Evolutionary conservation across 805 yeast species (phyloP), one percentile per base, ranked within the genome.

Genomic region (Pichia insulana): DNA sequence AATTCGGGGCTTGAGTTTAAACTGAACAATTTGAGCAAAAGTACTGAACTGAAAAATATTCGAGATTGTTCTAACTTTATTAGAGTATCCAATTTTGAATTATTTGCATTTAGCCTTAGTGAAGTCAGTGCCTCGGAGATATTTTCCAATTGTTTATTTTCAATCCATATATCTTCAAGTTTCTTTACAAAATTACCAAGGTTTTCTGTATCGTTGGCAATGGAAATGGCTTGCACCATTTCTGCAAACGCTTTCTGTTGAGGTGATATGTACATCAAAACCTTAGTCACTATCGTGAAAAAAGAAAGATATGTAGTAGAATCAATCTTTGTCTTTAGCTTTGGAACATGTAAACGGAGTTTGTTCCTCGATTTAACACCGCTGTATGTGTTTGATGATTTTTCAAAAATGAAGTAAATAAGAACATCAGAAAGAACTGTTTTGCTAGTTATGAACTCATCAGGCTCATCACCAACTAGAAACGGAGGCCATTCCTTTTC

Each of bases 401-500:
- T 68, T 50, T 82, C 85, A 50, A 70, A 79, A 1, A 81, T 68
- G 17, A 83, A 55, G 56, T 77, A 71, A 19, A 78, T 66, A 0
- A 89, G 74, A 2, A 85, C 74, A 45, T 79, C 72, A 27, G 80
- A 74, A 20, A 87, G 70, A 31, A 89, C 63, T 13, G 44, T 36
- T 25, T 41, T 41, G 12, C 19, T 16, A 10, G 63, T 54, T 76
- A 51, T 38, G 39, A 78, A 78, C 47, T 76, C 72, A 48, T 84
- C 76, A 7, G 44, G 46, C n/a, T 37, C 40, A 18, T 80, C 66
- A 53, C 86, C 95, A 37, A 76, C 57, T 2, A 88, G 59, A 87
- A 95, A 89, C 0, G 96, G 94, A 2, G 96, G 96, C 97, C 96
- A 89, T 16, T 65, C 64, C 13, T 61, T 53, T 8, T 54, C 59